Conservation (phyloP, 1,139 yeast species). For the Zygoascus meyerae region DNA sequence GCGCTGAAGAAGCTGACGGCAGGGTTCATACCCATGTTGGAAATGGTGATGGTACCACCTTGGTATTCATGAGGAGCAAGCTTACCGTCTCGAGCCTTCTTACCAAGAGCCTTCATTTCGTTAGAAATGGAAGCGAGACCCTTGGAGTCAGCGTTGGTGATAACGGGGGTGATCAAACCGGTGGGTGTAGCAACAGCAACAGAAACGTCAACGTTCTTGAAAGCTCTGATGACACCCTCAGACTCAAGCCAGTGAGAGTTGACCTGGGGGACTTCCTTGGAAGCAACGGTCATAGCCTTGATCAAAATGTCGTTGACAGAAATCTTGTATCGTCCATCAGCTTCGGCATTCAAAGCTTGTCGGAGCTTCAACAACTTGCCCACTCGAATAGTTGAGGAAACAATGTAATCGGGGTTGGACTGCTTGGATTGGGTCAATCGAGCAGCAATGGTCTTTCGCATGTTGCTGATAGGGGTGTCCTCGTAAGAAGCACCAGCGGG, state of each 20-base stretch:
- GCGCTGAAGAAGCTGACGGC: conserved; percentile 93
- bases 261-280: conserved; percentile 85
- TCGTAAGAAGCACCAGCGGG: conserved; percentile 55
- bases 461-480: conserved; percentile 80
- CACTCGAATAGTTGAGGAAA: conserved; percentile 80
- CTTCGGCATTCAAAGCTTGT: conserved; percentile 77
- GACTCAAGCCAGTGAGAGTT: conserved; percentile 91
- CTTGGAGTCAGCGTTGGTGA: conserved; percentile 77
- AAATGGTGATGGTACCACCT: conserved; percentile 98
- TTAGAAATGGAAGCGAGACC: conserved; percentile 78
- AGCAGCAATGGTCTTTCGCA: conserved; percentile 92
- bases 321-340: conserved; percentile 83
- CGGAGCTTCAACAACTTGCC: conserved; percentile 88
- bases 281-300: conserved; percentile 90
- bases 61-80: conserved; percentile 93
- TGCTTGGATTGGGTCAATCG: conserved; percentile 84
- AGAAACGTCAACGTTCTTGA: conserved; percentile 86
- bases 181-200: conserved; percentile 99
- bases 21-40: conserved; percentile 97
- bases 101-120: conserved; percentile 87
- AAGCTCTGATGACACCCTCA: conserved; percentile 88
- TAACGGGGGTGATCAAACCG: conserved; percentile 94
- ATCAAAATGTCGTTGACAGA: conserved; percentile 91
- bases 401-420: conserved; percentile 85
- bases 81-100: conserved; percentile 93